phyloP scores from a whole-genome alignment of 1,284 basidiomycete species.

The Ustilago curta region DNA sequence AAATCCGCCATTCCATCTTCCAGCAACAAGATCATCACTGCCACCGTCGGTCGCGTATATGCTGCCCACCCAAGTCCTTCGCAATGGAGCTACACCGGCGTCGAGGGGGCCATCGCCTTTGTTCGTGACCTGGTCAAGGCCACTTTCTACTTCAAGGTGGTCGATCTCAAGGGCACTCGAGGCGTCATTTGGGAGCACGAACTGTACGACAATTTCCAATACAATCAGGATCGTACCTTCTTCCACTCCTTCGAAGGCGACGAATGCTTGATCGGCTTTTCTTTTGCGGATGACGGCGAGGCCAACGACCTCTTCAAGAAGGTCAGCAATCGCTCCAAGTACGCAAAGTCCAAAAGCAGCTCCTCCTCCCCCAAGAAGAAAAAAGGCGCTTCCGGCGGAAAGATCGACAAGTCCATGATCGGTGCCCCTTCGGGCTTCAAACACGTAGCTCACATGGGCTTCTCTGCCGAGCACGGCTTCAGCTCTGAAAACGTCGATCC shows the following conservation, averaged over 20 bases:
- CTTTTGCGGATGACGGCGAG: conserved; percentile 88
- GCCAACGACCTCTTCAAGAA: conserved; percentile 91
- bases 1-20: conserved; percentile 65
- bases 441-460: conserved; percentile 96
- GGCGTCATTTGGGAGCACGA: conserved; percentile 96
- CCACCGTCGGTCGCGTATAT: conserved; percentile 66
- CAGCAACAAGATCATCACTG: conserved; percentile 66
- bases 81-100: conserved; percentile 61
- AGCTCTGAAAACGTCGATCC: conserved; percentile 89
- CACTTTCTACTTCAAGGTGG: conserved; percentile 61
- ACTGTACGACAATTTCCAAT: conserved; percentile 85
- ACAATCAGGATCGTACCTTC: conserved; percentile 87
- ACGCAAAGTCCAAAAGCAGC: conserved; percentile 68
- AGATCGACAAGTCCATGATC: conserved; percentile 90
- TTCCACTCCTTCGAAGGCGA: conserved; percentile 95
- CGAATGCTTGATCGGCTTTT: conserved; percentile 88
- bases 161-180: conserved; percentile 75
- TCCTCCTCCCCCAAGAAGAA: conserved; percentile 71
- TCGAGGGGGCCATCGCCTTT: conserved; percentile 66
- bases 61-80: conserved; percentile 54
- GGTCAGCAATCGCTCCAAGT: conserved; percentile 78
- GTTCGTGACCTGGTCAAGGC: conserved; percentile 57
- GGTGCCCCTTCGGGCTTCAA: conserved; percentile 83
- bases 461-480: conserved; percentile 86
- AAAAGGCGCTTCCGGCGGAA: conserved; percentile 70